Percentiles rank a stretch among this genome's conserved stretches.
These are phyloP conservation scores for Hypoxylon sp. DNA, from an alignment of 2,329 filamentous ascomycete genomes.

Conservation along the genomic window DNA sequence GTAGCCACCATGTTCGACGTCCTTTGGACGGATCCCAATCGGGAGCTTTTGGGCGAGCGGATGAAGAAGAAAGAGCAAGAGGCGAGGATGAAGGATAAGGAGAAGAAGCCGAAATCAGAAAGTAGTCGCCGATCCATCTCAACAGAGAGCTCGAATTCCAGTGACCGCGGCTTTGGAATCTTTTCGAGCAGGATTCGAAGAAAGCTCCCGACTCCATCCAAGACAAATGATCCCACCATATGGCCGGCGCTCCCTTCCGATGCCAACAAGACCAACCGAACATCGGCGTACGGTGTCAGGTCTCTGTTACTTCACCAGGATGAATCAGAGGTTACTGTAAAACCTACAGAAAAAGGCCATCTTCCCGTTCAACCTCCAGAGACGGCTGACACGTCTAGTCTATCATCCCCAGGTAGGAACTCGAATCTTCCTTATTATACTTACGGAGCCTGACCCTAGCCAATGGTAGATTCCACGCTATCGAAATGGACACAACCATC, in stretches of 20 bases:
- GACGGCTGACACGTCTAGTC: conserved; percentile 42
- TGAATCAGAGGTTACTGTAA: conserved; percentile 40
- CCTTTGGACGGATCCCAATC: conserved; percentile 68
- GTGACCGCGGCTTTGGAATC: conserved; percentile 57
- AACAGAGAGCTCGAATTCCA: conserved; percentile 59
- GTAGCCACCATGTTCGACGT: conserved; percentile 67
- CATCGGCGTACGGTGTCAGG: conserved; percentile 46
- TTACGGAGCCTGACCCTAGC: conserved; percentile 33
- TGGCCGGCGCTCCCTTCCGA: conserved; percentile 15
- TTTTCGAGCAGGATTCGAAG: conserved; percentile 58
- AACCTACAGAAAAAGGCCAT: conserved; percentile 34
- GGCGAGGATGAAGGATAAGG: conserved; percentile 52
- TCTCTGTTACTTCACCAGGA: conserved; percentile 44
- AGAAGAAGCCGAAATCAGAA: conserved; percentile 46
- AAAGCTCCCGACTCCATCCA: conserved; percentile 48
- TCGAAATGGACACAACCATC: conserved; percentile 60
- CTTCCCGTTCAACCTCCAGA: conserved; percentile 42
- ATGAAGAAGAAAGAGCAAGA: conserved; percentile 62
- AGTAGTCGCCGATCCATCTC: conserved; percentile 55
- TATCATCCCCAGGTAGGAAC: conserved; percentile 54
- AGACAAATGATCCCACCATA: conserved; percentile 25
- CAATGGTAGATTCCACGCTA: conserved; percentile 57
- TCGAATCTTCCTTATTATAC: background rate
- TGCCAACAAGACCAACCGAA: conserved; percentile 35
- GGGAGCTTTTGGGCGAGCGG: conserved; percentile 66